Evolutionary conservation across 768 basidiomycete genomes (phyloP).

Genomic region (Lepiota subincarnata): DNA sequence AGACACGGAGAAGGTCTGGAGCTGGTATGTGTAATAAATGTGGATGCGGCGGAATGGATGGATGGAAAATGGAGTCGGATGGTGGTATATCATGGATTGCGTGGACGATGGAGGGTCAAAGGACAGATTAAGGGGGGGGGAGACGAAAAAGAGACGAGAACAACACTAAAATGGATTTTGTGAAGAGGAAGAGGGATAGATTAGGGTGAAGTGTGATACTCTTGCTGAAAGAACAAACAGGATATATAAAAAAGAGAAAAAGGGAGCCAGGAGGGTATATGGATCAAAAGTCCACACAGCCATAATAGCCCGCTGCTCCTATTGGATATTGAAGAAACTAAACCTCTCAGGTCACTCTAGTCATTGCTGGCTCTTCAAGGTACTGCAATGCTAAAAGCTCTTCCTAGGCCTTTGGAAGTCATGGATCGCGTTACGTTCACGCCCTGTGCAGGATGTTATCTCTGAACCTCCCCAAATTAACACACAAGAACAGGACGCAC

Average conservation of each 20-base stretch:
- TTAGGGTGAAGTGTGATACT: slow-evolving; percentile 4
- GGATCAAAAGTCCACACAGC: not conserved
- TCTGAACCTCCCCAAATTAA: not conserved
- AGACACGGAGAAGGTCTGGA: not conserved
- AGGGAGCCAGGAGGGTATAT: not conserved
- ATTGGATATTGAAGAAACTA: no score
- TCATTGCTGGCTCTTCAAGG: no score
- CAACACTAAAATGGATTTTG: not conserved
- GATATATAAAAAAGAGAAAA: slow-evolving; percentile 1
- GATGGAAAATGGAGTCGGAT: not conserved
- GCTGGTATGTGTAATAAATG: not conserved
- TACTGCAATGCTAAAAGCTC: no score
- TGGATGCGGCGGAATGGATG: not conserved
- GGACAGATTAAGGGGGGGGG: slow-evolving; percentile 10
- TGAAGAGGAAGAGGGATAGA: not conserved
- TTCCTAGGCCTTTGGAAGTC: no score
- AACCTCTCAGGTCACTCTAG: no score
- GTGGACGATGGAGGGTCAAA: slow-evolving; percentile 1
- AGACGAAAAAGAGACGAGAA: not conserved
- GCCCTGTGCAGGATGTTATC: not conserved
- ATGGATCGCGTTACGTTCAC: not conserved
- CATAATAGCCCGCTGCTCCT: no score
- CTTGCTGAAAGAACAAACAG: not conserved
- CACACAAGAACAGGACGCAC: not conserved
- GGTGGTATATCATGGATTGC: not conserved